A percentile compares a stretch with the other conserved stretches of the same genome.
phyloP scores from a whole-genome alignment of 176 grass and related monocot genomes.

The Lolium multiflorum region DNA sequence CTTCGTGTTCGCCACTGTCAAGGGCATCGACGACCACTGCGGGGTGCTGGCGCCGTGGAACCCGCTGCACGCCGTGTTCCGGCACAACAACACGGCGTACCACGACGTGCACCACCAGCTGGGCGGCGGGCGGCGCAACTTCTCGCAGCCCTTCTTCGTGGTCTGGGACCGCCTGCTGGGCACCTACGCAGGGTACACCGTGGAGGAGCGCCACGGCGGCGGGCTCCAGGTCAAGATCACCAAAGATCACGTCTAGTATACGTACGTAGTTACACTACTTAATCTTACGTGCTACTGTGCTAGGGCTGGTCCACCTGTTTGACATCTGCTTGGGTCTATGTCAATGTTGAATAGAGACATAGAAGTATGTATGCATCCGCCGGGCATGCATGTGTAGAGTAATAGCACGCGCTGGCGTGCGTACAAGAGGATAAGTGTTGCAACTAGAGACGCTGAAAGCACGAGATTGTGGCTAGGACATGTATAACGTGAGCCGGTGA shows the following conservation, averaged over 20 bases:
- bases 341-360: not conserved
- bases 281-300: no score
- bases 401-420: no score
- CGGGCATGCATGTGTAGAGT: no score
- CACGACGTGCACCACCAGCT: constrained; percentile 75
- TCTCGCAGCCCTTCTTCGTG: constrained; percentile 66
- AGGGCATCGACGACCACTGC: constrained; percentile 76
- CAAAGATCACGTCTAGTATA: not conserved
- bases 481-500: no score
- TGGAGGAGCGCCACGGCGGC: constrained; percentile 24
- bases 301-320: not conserved
- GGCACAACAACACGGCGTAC: constrained; percentile 65
- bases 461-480: no score
- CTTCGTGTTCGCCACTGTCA: constrained; percentile 65
- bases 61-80: constrained; percentile 54
- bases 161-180: constrained; percentile 60
- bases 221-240: constrained; percentile 45
- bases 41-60: constrained; percentile 61
- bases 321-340: not conserved
- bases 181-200: constrained; percentile 37
- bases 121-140: constrained; percentile 56
- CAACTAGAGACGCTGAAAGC: no score
- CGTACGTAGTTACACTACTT: not conserved
- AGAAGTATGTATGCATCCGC: no score
- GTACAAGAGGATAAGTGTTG: no score